phyloP scores from a whole-genome alignment of 768 basidiomycete species.

The Rhodotorula paludigena region DNA sequence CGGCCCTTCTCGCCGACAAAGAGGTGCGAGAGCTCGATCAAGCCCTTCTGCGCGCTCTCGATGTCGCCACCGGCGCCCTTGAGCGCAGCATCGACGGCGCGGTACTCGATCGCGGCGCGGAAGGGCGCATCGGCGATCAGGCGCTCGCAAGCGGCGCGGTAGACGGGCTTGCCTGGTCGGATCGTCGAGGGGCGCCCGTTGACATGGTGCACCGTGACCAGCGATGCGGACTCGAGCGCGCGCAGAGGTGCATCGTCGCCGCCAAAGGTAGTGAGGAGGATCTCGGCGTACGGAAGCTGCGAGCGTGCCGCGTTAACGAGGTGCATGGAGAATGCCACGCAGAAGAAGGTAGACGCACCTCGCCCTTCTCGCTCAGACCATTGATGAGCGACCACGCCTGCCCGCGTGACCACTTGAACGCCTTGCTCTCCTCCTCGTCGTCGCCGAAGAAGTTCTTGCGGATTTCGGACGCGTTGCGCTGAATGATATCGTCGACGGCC shows the following conservation, averaged over 20 bases:
- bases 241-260: conserved; percentile 75
- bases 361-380: conserved; percentile 60
- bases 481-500: conserved; percentile 64
- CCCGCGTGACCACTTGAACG: conserved; percentile 72
- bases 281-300: conserved; percentile 77
- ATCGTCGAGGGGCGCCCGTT: conserved; percentile 73
- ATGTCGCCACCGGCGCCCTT: conserved; percentile 48
- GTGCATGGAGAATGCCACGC: neutral
- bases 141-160: conserved; percentile 74
- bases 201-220: conserved; percentile 69
- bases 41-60: conserved; percentile 57
- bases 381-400: conserved; percentile 83
- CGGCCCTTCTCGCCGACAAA: conserved; percentile 51
- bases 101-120: conserved; percentile 26
- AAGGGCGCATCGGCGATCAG: conserved; percentile 63
- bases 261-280: conserved; percentile 83
- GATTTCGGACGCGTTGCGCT: conserved; percentile 70
- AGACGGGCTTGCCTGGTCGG: conserved; percentile 84
- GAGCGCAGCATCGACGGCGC: conserved; percentile 13
- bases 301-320: neutral
- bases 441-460: conserved; percentile 90
- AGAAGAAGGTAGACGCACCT: conserved; percentile 42
- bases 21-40: conserved; percentile 62
- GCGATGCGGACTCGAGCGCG: conserved; percentile 74
- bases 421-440: conserved; percentile 79